Conservation (phyloP, 2,329 filamentous ascomycete species). For the Fusarium coicis region DNA sequence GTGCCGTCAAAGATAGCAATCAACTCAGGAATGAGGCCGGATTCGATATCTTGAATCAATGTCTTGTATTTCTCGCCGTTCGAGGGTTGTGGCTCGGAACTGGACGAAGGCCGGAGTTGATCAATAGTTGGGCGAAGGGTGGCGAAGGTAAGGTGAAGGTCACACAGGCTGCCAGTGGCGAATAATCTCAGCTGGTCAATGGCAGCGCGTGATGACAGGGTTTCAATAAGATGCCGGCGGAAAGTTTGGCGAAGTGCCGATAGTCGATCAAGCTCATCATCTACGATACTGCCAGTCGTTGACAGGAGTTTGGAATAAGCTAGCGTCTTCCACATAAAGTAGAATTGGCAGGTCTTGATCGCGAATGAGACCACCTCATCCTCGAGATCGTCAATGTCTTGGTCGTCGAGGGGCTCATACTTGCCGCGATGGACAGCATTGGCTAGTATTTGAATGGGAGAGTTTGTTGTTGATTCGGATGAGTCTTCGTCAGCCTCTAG, state of each 20-base stretch:
- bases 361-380: constrained; percentile 81
- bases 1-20: constrained; percentile 80
- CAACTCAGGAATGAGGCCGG: constrained; percentile 72
- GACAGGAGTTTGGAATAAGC: constrained; percentile 66
- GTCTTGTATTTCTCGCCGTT: constrained; percentile 47
- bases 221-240: constrained; percentile 71
- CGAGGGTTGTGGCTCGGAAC: constrained; percentile 35
- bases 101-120: constrained; percentile 48
- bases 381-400: constrained; percentile 79
- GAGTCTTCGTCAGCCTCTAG: constrained; percentile 72
- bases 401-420: constrained; percentile 73
- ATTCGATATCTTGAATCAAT: constrained; percentile 75
- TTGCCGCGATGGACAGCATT: constrained; percentile 79
- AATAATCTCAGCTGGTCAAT: constrained; percentile 83
- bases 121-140: constrained; percentile 70
- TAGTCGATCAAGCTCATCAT: constrained; percentile 70
- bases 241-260: constrained; percentile 66
- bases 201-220: constrained; percentile 73
- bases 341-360: constrained; percentile 82
- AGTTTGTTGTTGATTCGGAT: constrained; percentile 57
- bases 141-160: constrained; percentile 83
- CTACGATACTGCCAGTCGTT: constrained; percentile 65
- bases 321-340: constrained; percentile 93
- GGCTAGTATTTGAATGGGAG: constrained; percentile 75
- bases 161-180: constrained; percentile 80